A percentile compares a stretch with the other conserved stretches of the same genome.
phyloP scores from a whole-genome alignment of 2,329 filamentous ascomycete species.

The Diplodia corticola region DNA sequence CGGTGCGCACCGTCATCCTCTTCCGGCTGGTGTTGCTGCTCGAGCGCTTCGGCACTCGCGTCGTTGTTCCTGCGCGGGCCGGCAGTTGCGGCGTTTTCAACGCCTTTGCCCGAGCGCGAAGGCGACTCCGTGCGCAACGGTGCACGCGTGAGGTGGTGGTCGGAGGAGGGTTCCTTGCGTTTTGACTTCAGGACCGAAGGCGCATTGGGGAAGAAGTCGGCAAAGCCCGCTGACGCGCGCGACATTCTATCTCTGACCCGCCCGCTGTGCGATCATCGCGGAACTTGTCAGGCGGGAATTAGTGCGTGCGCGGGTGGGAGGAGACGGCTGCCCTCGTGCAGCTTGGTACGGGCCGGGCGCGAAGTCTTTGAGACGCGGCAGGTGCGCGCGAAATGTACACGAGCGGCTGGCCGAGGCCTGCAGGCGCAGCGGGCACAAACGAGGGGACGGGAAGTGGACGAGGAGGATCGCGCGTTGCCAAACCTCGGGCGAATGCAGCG shows the following conservation, averaged over 20 bases:
- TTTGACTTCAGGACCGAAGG: slow-evolving; percentile 61
- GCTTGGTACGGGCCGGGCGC: slow-evolving; percentile 19
- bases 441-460: slow-evolving; percentile 1
- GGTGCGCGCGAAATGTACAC: slow-evolving; percentile 28
- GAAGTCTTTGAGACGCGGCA: slow-evolving; percentile 26
- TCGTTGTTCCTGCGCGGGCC: slow-evolving; percentile 24
- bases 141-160: slow-evolving; percentile 25
- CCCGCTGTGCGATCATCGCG: slow-evolving; percentile 34
- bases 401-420: slow-evolving; percentile 21
- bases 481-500: slow-evolving; percentile 2
- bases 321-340: slow-evolving; percentile 15
- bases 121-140: slow-evolving; percentile 19
- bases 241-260: slow-evolving; percentile 56
- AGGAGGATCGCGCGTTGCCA: slow-evolving; percentile 5
- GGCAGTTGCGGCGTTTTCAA: slow-evolving; percentile 23
- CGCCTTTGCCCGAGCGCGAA: slow-evolving; percentile 24
- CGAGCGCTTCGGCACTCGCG: slow-evolving; percentile 26
- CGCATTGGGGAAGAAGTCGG: slow-evolving; percentile 81
- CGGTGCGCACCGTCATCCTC: slow-evolving; percentile 59
- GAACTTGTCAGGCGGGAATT: slow-evolving; percentile 5
- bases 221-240: slow-evolving; percentile 78
- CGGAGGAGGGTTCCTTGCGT: slow-evolving; percentile 34
- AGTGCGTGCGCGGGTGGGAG: slow-evolving; percentile 5
- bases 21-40: slow-evolving; percentile 20
- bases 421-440: slow-evolving; percentile 12